Base-by-base conservation (phyloP, 306 rosid species). In the Crotalaria pallida region DNA sequence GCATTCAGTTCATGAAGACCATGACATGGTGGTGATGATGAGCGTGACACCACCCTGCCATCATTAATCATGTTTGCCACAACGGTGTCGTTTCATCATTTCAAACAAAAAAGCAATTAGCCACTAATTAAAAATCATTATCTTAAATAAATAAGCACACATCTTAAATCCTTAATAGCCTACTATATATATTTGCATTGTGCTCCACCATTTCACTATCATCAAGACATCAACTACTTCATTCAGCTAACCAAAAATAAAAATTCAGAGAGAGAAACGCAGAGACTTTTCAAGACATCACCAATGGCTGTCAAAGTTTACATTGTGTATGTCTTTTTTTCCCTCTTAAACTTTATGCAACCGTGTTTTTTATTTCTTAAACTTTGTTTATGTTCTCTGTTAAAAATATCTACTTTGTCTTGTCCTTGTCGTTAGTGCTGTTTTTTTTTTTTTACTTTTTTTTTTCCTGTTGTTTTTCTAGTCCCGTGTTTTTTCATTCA, bases 291-390 rank as follows among this genome's bases (percentile, higher is more conserved):
- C 10, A 68, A 36, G 60, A 75, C 75, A 67, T 65, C 79, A 71
- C 68, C 84, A 72, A 93, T 93, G 98, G 97, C 94, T 5, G 88
- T 89, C 87, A 93, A 90, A 82, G 82, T 93, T 63, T 87, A 90
- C 70, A 88, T 93, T 75, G 98, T 93, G 98, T 93, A 90, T 55
- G 94, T 66, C 31, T 51, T 68, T 21, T 18, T 21, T 5, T 8
- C 7, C 43, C n/a, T n/a, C n/a, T 36, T 36, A 49, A 21, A 19
- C 49, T 12, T 41, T 29, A 8, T 15, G 18, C 31, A n/a, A 18
- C 8, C 23, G 3, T 64, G 2, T 40, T 10, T 31, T 57, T 9
- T 75, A 40, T 26, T 19, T 13, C 6, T 19, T 41, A 13, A n/a
- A 55, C 29, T 65, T 17, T 61, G 47, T 48, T 68, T 29, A n/a